These are phyloP conservation scores for Rhizoclosmatium globosum DNA, from an alignment of 192 early-diverging fungal genomes.

Conservation along the genomic window DNA sequence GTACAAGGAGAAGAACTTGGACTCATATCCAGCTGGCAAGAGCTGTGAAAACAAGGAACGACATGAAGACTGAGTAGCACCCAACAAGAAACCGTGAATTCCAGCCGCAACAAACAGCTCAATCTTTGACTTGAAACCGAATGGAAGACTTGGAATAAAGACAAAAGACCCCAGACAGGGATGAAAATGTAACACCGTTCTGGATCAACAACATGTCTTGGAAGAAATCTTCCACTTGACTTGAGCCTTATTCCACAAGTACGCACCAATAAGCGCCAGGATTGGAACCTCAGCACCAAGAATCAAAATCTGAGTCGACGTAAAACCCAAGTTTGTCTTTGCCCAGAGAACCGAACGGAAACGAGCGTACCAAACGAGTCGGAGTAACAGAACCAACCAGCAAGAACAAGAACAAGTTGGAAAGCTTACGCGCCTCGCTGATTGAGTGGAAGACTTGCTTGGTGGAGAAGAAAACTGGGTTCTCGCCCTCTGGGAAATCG, in stretches of 20 bases:
- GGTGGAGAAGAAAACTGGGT: conserved; percentile 34
- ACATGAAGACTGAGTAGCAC: conserved; percentile 52
- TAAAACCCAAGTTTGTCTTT: conserved; percentile 55
- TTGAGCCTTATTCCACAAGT: conserved; percentile 22
- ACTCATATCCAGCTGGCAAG: conserved; percentile 67
- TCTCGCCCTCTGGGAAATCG: conserved; percentile 43
- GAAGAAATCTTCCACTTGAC: conserved; percentile 1
- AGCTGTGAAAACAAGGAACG: conserved; percentile 72
- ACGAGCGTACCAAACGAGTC: conserved; percentile 22
- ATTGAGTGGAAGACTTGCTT: conserved; percentile 36
- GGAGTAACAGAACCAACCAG: conserved; percentile 48
- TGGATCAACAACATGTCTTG: conserved; percentile 28
- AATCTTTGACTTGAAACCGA: conserved; percentile 60
- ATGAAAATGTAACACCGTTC: conserved; percentile 29
- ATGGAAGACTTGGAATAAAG: conserved; percentile 29
- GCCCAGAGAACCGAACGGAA: conserved; percentile 46
- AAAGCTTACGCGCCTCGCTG: conserved; percentile 2
- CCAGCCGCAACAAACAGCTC: conserved; percentile 69
- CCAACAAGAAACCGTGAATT: conserved; percentile 71
- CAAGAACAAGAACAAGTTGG: conserved; percentile 46
- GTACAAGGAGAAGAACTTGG: conserved; percentile 74
- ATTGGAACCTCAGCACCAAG: conserved; percentile 27
- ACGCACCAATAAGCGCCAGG: conserved; percentile 27
- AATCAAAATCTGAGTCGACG: conserved; percentile 36
- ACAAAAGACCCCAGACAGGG: conserved; percentile 16